Percentiles rank a stretch among this genome's conserved stretches.
Evolutionary conservation across 768 basidiomycete genomes (phyloP).

Genomic region (Suillus weaverae): DNA sequence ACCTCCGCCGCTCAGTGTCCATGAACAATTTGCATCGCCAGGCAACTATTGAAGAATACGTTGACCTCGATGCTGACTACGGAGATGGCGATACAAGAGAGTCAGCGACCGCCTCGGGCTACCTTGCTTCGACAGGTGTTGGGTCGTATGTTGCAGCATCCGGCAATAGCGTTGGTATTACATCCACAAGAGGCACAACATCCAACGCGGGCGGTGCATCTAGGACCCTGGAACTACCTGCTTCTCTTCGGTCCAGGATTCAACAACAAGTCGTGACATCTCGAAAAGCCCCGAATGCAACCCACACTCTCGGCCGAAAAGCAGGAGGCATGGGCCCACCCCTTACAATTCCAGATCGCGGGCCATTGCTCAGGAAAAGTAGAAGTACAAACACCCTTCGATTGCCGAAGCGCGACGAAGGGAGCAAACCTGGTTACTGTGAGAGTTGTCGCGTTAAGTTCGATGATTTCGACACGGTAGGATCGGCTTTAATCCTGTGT

Average conservation of each 20-base stretch:
- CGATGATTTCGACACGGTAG: conserved; percentile 79
- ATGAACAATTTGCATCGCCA: conserved; percentile 73
- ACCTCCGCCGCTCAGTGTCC: conserved; percentile 73
- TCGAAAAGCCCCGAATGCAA: conserved; percentile 39
- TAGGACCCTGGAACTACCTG: conserved; percentile 50
- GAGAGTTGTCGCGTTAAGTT: conserved; percentile 94
- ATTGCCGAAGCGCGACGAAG: conserved; percentile 79
- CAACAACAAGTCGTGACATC: conserved; percentile 70
- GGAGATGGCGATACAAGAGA: conserved; percentile 38
- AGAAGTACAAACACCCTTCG: conserved; percentile 78
- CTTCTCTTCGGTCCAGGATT: conserved; percentile 53
- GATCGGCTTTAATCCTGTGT: conserved; percentile 25
- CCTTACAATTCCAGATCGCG: conserved; percentile 51
- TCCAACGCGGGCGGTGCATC: conserved; percentile 53
- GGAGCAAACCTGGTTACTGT: conserved; percentile 92
- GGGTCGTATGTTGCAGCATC: conserved; percentile 84
- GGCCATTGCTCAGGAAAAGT: conserved; percentile 66
- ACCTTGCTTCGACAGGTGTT: conserved; percentile 53
- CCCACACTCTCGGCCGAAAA: conserved; percentile 13
- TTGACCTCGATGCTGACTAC: conserved; percentile 43
- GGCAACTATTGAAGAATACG: conserved; percentile 40
- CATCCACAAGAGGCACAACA: conserved; percentile 87
- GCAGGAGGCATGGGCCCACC: conserved; percentile 68
- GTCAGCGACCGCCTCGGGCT: conserved; percentile 71
- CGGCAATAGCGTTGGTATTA: conserved; percentile 91